phyloP scores from a whole-genome alignment of 2,329 filamentous ascomycete genomes.

The Alternaria brassicicola region DNA sequence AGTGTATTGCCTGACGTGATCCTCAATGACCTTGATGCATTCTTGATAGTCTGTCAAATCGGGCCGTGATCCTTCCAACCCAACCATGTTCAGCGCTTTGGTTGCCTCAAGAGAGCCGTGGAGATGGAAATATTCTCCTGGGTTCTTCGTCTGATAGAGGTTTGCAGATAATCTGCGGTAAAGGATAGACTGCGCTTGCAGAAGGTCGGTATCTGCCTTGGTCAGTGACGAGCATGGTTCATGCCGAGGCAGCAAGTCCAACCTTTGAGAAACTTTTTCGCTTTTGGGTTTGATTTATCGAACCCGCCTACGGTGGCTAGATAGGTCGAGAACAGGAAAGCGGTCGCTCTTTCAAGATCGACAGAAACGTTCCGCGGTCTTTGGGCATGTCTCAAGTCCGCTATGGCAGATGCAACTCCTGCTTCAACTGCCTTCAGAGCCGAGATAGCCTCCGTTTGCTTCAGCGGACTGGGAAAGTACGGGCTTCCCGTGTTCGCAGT shows the following conservation, averaged over 20 bases:
- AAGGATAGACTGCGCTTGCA: constrained; percentile 71
- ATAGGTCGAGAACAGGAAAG: constrained; percentile 65
- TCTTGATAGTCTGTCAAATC: constrained; percentile 59
- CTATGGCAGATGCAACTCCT: constrained; percentile 64
- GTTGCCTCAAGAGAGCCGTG: constrained; percentile 76
- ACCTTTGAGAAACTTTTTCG: constrained; percentile 56
- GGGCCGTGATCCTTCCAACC: constrained; percentile 65
- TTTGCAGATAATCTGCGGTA: constrained; percentile 77
- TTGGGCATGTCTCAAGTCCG: constrained; percentile 59
- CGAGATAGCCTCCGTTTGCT: constrained; percentile 60
- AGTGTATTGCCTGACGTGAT: constrained; percentile 51
- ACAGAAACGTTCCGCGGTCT: constrained; percentile 54
- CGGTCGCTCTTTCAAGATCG: constrained; percentile 61
- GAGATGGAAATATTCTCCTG: constrained; percentile 74
- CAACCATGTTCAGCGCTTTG: constrained; percentile 72
- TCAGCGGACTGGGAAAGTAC: constrained; percentile 55
- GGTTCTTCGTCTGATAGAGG: constrained; percentile 70
- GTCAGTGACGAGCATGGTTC: constrained; percentile 14
- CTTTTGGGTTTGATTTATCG: constrained; percentile 50
- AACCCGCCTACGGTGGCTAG: constrained; percentile 62
- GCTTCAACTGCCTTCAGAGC: constrained; percentile 67
- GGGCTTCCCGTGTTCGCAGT: constrained; percentile 49
- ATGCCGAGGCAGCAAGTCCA: neutral
- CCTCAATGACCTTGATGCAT: constrained; percentile 50
- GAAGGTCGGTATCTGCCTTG: constrained; percentile 70